Base-by-base conservation (phyloP, 2,329 filamentous ascomycete genomes). In the Paecilomyces variotii region DNA sequence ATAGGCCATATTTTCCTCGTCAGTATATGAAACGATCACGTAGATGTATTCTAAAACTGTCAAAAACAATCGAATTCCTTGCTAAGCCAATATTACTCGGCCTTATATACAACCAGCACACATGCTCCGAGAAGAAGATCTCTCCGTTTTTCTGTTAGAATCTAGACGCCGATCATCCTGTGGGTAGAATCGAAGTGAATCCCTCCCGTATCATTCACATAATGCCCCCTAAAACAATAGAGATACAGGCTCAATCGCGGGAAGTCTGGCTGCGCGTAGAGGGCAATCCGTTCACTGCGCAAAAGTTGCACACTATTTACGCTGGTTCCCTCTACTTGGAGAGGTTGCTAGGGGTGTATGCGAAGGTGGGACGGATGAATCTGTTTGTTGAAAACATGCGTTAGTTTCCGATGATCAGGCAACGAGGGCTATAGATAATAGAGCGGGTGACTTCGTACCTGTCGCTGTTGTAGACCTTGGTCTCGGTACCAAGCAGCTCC, bases 401-500 rank as follows among this genome's bases (percentile, higher is more conserved):
- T 12, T n/a, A 60, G 24, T n/a, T 53, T 53, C 56, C 56, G 57
- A 35, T 54, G 39, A 25, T 9, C 25, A 32, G 25, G 14, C 28
- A 9, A 25, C 50, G 26, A 14, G 27, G 56, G 71, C 27, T n/a
- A 45, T 26, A 14, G 7, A 34, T 10, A 25, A 28, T 56, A 12
- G 27, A 34, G n/a, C 5, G 12, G 11, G 24, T 10, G 11, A 11
- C 24, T 50, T 6, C 88, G 64, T 80, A 97, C 90, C 90, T 83
- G 72, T 96, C 91, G 65, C 84, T 87, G 79, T 97, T 84, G 80
- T 97, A 99, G 55, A 95, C 83, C 79, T 88, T 90, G 56, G 84
- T 85, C 76, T 93, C 89, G 64, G 87, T 86, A 59, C 94, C 94
- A 67, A 97, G 72, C 64, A 99, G 79, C 77, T 91, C 88, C 84